Evolutionary conservation across 2,329 filamentous ascomycete species (phyloP).

Genomic region (Paecilomyces sp.): DNA sequence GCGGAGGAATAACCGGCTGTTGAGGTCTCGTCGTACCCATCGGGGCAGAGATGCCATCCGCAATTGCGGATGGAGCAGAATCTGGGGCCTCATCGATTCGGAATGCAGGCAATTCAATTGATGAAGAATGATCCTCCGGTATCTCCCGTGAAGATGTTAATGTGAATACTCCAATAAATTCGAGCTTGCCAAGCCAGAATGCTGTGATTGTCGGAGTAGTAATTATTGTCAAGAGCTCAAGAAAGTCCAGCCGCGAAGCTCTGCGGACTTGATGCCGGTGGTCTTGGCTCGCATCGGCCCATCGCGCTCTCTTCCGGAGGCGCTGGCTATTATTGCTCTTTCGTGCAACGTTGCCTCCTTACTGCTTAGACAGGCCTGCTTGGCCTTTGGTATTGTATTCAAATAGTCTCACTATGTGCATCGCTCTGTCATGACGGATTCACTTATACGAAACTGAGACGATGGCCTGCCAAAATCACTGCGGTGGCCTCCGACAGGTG

Average conservation of each 20-base stretch:
- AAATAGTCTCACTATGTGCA: neutral
- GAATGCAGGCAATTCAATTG: neutral
- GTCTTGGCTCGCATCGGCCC: neutral
- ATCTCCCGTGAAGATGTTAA: neutral
- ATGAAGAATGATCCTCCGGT: neutral
- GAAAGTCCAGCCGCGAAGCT: neutral
- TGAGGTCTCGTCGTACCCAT: conserved; percentile 18
- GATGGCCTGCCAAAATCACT: neutral
- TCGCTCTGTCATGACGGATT: neutral
- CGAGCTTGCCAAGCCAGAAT: neutral
- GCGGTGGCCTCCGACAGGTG: conserved; percentile 18
- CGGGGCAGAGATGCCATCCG: conserved; percentile 16
- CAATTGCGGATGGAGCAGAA: conserved; percentile 23
- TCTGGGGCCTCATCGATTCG: conserved; percentile 16
- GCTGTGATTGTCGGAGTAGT: neutral
- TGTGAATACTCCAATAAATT: neutral
- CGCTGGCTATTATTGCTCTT: neutral
- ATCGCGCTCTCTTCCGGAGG: neutral
- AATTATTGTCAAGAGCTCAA: neutral
- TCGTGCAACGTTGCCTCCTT: neutral
- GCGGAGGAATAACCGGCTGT: conserved; percentile 17
- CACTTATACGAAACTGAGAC: neutral
- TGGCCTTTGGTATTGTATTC: neutral
- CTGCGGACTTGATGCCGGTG: neutral
- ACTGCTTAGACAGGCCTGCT: neutral